Conservation (phyloP, 768 basidiomycete genomes). For the Lentinus brumalis region DNA sequence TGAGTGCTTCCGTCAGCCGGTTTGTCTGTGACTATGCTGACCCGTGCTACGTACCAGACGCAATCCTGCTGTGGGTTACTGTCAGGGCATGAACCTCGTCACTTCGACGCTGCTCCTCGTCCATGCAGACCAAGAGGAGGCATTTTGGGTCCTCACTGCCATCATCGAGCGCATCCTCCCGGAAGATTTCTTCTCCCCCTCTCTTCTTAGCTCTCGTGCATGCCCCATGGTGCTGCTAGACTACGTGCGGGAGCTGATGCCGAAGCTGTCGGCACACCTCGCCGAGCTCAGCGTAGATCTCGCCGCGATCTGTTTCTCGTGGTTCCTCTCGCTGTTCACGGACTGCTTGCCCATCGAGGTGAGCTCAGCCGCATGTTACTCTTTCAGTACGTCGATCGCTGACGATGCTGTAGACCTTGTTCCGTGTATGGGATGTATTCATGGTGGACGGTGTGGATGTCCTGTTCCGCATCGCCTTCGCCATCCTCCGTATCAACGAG, state of each 20-base stretch:
- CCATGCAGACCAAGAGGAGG: constrained; percentile 94
- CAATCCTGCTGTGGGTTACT: constrained; percentile 91
- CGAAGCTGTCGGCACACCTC: constrained; percentile 76
- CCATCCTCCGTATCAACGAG: constrained; percentile 83
- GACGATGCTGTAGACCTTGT: constrained; percentile 68
- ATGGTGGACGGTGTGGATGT: constrained; percentile 92
- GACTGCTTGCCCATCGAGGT: constrained; percentile 96
- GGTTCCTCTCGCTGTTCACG: constrained; percentile 96
- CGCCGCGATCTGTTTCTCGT: constrained; percentile 94
- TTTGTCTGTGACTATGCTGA: not conserved
- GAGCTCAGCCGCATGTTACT: constrained; percentile 20
- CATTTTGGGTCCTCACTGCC: constrained; percentile 91
- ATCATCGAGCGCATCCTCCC: constrained; percentile 90
- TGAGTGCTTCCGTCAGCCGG: constrained; percentile 38
- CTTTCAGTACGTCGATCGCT: not conserved
- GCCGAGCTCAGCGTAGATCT: constrained; percentile 84
- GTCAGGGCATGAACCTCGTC: constrained; percentile 94
- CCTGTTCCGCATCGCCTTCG: constrained; percentile 86
- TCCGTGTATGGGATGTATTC: constrained; percentile 96
- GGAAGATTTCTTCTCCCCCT: constrained; percentile 91
- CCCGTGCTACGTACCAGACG: constrained; percentile 52
- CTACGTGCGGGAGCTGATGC: constrained; percentile 76
- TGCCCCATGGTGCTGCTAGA: constrained; percentile 91
- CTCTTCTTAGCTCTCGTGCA: constrained; percentile 88
- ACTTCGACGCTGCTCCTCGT: constrained; percentile 93